Base-by-base conservation (phyloP, 805 yeast species). In the Saccharomycopsis microspora region DNA sequence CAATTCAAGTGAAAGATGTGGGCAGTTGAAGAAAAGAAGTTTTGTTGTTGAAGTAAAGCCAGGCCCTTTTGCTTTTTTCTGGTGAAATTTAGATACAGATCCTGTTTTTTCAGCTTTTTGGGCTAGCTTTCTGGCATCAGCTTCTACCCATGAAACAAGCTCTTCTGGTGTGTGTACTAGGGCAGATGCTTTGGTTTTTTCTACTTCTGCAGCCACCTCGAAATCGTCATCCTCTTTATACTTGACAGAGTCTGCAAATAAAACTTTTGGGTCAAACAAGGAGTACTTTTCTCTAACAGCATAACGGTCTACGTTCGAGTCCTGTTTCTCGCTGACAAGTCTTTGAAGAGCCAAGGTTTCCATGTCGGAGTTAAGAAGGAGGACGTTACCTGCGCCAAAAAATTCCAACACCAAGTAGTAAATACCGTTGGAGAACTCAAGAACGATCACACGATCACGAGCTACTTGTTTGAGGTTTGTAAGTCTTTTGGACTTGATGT, bases 331-430 rank as follows among this genome's bases (percentile, higher is more conserved):
- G 34, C 76, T 76, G 6, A 87, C 96, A 28, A 82, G 66, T 63
- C 97, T 76, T 59, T 84, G 89, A 32, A 88, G 65, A 0, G 90
- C 70, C 57, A 88, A 56, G 44, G 89, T 87, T 56, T 75, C 79
- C 51, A 70, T 63, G 27, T 80, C 73, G 32, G 76, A 72, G 61
- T 90, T 94, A 52, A 90, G 68, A 27, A 90, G 68, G 19, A 90
- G 67, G 47, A 90, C 76, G 60, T 90, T 90, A 31, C 98, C 98
- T 3, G 96, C 96, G 60, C 96, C 85, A 67, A 89, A 90, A 58
- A 90, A 90, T 63, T 90, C 98, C 46, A 90, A 64, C 0, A 86
- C 95, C 54, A 90, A 66, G 56, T 84, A 82, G 58, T 66, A 79
- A 45, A 76, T 57, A 2, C 96, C 96, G 57, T 86, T 95, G 41